phyloP scores from a whole-genome alignment of 2,329 filamentous ascomycete species.

The Cladophialophora yegresii region DNA sequence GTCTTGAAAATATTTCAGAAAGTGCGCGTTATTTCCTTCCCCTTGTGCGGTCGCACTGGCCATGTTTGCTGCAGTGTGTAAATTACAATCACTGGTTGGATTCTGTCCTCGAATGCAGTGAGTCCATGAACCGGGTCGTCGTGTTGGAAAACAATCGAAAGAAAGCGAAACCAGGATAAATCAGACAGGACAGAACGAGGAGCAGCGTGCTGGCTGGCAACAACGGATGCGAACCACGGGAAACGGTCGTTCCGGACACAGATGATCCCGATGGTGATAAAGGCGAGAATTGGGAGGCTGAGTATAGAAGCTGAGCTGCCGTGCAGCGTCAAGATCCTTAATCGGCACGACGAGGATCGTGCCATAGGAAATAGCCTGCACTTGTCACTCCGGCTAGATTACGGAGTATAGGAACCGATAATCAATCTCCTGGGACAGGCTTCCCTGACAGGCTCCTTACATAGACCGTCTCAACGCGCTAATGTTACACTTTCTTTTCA shows the following conservation, averaged over 20 bases:
- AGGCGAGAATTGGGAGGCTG: constrained; percentile 9
- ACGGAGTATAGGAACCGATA: background rate
- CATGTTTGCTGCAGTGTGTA: too few relatives aligned
- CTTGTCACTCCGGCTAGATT: background rate
- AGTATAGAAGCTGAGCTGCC: background rate
- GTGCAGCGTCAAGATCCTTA: too few relatives aligned
- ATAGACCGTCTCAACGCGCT: background rate
- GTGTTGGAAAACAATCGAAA: too few relatives aligned
- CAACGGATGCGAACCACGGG: constrained; percentile 25
- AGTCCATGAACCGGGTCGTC: too few relatives aligned
- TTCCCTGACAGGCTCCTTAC: background rate
- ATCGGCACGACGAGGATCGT: background rate
- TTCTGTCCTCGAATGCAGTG: too few relatives aligned
- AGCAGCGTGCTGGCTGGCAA: constrained; percentile 11
- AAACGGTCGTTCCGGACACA: constrained; percentile 1
- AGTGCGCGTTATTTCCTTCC: too few relatives aligned
- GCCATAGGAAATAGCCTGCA: background rate
- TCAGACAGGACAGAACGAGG: too few relatives aligned
- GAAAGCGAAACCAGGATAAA: too few relatives aligned
- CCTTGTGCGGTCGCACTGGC: too few relatives aligned
- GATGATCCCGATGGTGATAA: constrained; percentile 15
- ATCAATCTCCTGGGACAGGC: background rate
- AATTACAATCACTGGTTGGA: too few relatives aligned
- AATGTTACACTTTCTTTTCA: background rate
- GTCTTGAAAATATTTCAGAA: too few relatives aligned